Evolutionary conservation across 768 basidiomycete species (phyloP).

Genomic region (Rhodotorula paludigena): DNA sequence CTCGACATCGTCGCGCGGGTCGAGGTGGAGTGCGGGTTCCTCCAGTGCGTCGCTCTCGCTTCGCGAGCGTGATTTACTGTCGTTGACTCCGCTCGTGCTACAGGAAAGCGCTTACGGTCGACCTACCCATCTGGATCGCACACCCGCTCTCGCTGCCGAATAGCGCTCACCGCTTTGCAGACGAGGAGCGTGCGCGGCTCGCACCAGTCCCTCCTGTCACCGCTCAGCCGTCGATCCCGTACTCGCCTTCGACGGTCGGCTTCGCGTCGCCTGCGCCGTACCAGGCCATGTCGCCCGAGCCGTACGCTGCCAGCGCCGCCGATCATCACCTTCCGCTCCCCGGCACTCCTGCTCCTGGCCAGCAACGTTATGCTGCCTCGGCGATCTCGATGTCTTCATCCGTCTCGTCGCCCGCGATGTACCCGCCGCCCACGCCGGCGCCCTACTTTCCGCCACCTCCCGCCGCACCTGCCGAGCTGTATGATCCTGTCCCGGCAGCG

Average conservation of each 20-base stretch:
- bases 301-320: background rate
- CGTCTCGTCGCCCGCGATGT: background rate
- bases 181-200: background rate
- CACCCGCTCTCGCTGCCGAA: slow-evolving; percentile 38
- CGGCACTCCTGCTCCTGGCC: background rate
- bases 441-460: slow-evolving; percentile 5
- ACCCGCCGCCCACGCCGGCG: background rate
- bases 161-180: slow-evolving; percentile 20
- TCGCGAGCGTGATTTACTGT: background rate
- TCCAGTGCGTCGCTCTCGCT: slow-evolving; percentile 11
- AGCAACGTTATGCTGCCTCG: background rate
- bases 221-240: background rate
- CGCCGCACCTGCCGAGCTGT: background rate
- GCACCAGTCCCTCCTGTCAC: background rate
- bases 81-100: background rate
- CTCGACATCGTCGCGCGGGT: slow-evolving; percentile 35
- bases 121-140: slow-evolving; percentile 39
- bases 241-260: slow-evolving; percentile 22
- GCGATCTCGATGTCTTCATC: slow-evolving; percentile 2
- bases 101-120: slow-evolving; percentile 38
- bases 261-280: background rate
- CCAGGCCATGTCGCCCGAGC: background rate
- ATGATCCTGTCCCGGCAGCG: background rate
- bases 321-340: background rate
- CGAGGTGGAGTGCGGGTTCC: slow-evolving; percentile 33